Evolutionary conservation across 2,329 filamentous ascomycete species (phyloP).

Genomic region (Fusarium longipes): DNA sequence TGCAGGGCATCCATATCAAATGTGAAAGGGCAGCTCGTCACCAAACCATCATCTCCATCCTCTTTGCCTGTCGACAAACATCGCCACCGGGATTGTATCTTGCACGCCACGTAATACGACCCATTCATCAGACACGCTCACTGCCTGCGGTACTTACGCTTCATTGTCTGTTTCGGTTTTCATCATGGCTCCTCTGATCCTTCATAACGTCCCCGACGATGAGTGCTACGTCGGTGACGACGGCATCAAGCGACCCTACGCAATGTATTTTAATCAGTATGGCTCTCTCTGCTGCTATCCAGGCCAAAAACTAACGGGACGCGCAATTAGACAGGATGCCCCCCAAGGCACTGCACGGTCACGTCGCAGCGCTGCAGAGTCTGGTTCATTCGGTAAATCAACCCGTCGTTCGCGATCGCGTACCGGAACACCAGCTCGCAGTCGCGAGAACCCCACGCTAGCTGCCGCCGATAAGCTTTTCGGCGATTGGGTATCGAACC

Average conservation of each 20-base stretch:
- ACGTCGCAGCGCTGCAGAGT: constrained; percentile 67
- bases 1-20: constrained; percentile 4
- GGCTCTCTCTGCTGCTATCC: constrained; percentile 27
- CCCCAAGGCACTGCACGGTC: constrained; percentile 60
- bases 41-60: constrained; percentile 1
- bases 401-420: constrained; percentile 71
- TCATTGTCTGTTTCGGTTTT: not conserved
- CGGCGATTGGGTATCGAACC: constrained; percentile 65
- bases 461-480: constrained; percentile 72
- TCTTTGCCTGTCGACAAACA: constrained; percentile 5
- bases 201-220: constrained; percentile 76
- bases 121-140: not conserved
- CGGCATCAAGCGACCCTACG: constrained; percentile 72
- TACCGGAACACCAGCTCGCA: constrained; percentile 67
- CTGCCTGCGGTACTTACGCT: constrained; percentile 1
- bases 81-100: constrained; percentile 9
- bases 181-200: constrained; percentile 71
- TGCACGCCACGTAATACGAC: constrained; percentile 2
- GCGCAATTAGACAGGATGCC: constrained; percentile 61
- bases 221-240: constrained; percentile 75
- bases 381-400: constrained; percentile 75
- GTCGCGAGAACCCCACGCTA: constrained; percentile 70
- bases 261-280: constrained; percentile 73
- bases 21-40: constrained; percentile 5
- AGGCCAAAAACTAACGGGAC: constrained; percentile 15